Conservation (phyloP, 75 land plant genomes). For the Sequoiadendron giganteum region DNA sequence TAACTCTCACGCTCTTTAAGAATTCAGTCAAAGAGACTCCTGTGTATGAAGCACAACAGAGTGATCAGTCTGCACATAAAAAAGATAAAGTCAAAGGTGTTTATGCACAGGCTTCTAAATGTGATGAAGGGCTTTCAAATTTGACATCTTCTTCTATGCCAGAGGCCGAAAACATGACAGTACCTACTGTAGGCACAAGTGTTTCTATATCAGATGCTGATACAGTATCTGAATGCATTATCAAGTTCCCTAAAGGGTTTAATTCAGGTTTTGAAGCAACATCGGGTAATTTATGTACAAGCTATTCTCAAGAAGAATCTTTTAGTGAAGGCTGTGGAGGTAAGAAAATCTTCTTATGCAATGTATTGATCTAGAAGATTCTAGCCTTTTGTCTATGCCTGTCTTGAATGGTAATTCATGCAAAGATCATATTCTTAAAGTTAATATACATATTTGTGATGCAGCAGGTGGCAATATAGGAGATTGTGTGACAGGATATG, state of each 20-base stretch:
- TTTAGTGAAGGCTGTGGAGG: not conserved
- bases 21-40: slow-evolving; percentile 2
- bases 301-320: not conserved
- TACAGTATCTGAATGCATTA: not conserved
- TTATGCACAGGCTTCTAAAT: not conserved
- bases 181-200: not conserved
- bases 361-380: not conserved
- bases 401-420: not conserved
- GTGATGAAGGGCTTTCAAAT: not conserved
- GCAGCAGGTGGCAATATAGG: not conserved
- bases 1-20: not conserved
- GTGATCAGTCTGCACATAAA: not conserved
- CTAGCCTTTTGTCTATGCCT: not conserved
- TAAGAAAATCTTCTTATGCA: not conserved
- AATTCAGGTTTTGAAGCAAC: not conserved
- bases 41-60: not conserved
- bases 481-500: not conserved
- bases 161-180: not conserved
- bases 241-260: not conserved
- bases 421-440: not conserved
- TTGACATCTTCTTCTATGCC: not conserved
- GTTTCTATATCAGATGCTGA: not conserved
- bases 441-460: not conserved
- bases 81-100: not conserved
- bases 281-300: not conserved